These are phyloP conservation scores for Fusarium tupiense DNA, from an alignment of 2,329 filamentous ascomycete genomes.

Conservation along the genomic window DNA sequence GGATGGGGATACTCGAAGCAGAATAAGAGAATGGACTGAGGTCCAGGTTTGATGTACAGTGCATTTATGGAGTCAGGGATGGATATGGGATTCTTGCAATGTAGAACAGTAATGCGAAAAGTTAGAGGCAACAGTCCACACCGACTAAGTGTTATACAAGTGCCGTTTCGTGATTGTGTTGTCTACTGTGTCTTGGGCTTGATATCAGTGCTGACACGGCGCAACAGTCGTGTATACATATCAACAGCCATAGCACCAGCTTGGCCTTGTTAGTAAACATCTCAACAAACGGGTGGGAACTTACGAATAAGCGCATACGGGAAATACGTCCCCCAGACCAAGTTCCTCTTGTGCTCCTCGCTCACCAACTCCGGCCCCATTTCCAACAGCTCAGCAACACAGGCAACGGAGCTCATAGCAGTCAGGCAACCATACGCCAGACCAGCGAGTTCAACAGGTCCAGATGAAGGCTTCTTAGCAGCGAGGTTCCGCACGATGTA, in stretches of 20 bases:
- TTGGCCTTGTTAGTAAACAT: slow-evolving; percentile 41
- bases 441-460: slow-evolving; percentile 58
- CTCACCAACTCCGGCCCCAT: slow-evolving; percentile 60
- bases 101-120: slow-evolving; percentile 27
- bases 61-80: slow-evolving; percentile 38
- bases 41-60: slow-evolving; percentile 1
- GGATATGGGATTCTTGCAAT: slow-evolving; percentile 22
- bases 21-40: slow-evolving; percentile 62
- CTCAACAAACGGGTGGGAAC: slow-evolving; percentile 37
- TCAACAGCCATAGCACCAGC: slow-evolving; percentile 62
- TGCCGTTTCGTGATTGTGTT: neutral
- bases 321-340: slow-evolving; percentile 61
- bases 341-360: slow-evolving; percentile 54
- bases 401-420: slow-evolving; percentile 61
- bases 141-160: slow-evolving; percentile 13
- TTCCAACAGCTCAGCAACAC: slow-evolving; percentile 59
- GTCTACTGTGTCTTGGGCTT: slow-evolving; percentile 53
- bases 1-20: slow-evolving; percentile 62
- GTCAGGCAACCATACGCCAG: slow-evolving; percentile 63
- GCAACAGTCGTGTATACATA: slow-evolving; percentile 63
- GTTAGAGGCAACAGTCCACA: slow-evolving; percentile 4
- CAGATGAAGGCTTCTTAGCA: slow-evolving; percentile 48
- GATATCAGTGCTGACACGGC: slow-evolving; percentile 50
- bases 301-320: slow-evolving; percentile 64
- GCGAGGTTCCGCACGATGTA: slow-evolving; percentile 58